A percentile compares a stretch with the other conserved stretches of the same genome.
phyloP scores from a whole-genome alignment of 371 early-diverging fungal genomes.

The Mucor saturninus region DNA sequence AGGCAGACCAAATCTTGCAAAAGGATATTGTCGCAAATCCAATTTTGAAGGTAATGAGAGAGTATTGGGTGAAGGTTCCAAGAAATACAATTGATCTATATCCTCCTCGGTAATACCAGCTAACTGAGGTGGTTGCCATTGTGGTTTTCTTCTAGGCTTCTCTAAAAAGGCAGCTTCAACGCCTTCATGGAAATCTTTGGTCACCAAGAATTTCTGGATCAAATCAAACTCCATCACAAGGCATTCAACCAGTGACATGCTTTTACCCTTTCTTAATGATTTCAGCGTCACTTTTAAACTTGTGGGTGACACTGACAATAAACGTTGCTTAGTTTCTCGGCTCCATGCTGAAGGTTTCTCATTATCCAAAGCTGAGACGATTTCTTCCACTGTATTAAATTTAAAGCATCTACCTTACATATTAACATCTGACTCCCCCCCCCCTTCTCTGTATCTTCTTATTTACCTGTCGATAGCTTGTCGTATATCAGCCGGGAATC shows the following conservation, averaged over 20 bases:
- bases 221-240: slow-evolving; percentile 86
- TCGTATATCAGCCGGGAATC: slow-evolving; percentile 64
- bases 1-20: slow-evolving; percentile 76
- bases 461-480: slow-evolving; percentile 74
- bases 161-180: slow-evolving; percentile 48
- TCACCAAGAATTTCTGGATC: slow-evolving; percentile 76
- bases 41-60: slow-evolving; percentile 40
- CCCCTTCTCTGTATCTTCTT: background rate
- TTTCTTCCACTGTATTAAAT: slow-evolving; percentile 79
- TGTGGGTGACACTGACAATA: slow-evolving; percentile 81
- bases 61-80: slow-evolving; percentile 35
- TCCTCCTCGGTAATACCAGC: slow-evolving; percentile 57
- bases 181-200: slow-evolving; percentile 43
- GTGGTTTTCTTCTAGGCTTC: slow-evolving; percentile 63
- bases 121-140: slow-evolving; percentile 77
- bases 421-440: too few relatives aligned
- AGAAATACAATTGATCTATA: slow-evolving; percentile 67
- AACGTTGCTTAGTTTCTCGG: slow-evolving; percentile 66
- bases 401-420: slow-evolving; percentile 74
- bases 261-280: slow-evolving; percentile 72
- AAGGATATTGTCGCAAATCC: slow-evolving; percentile 68
- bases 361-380: slow-evolving; percentile 77
- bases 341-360: slow-evolving; percentile 71
- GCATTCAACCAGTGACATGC: slow-evolving; percentile 74
- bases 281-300: slow-evolving; percentile 85